Conservation (phyloP, 202 grass and related monocot species). For the Musa balbisiana region DNA sequence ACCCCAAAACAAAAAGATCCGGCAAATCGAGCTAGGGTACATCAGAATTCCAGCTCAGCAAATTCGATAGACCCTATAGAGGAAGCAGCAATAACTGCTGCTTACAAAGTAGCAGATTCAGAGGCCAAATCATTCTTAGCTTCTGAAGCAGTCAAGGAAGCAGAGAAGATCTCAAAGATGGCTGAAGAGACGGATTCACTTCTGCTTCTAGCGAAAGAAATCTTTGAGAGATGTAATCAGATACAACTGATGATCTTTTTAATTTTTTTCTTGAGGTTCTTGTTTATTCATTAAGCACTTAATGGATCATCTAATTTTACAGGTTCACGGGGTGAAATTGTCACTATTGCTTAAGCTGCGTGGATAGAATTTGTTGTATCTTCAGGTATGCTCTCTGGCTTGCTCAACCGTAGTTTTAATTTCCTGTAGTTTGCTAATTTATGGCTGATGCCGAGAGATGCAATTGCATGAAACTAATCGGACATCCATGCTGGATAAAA, state of each 20-base stretch:
- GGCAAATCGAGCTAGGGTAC: slow-evolving; percentile 29
- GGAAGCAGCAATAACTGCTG: slow-evolving; percentile 50
- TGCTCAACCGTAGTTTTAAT: too few relatives aligned
- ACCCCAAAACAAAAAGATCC: slow-evolving; percentile 59
- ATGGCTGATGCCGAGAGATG: too few relatives aligned
- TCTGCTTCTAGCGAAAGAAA: slow-evolving; percentile 51
- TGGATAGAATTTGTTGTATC: background rate
- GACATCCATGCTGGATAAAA: too few relatives aligned
- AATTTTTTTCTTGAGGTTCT: background rate
- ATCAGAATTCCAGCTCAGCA: slow-evolving; percentile 30
- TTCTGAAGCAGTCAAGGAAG: slow-evolving; percentile 63
- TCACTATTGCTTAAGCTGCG: slow-evolving; percentile 34
- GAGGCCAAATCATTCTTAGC: slow-evolving; percentile 75
- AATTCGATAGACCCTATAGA: slow-evolving; percentile 25
- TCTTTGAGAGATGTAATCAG: slow-evolving; percentile 64
- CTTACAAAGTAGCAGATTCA: slow-evolving; percentile 64
- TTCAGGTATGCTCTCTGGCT: too few relatives aligned
- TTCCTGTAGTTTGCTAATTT: too few relatives aligned
- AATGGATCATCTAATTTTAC: slow-evolving; percentile 5
- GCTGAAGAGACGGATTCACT: slow-evolving; percentile 61
- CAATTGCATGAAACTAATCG: too few relatives aligned
- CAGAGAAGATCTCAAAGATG: slow-evolving; percentile 61
- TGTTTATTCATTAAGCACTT: background rate
- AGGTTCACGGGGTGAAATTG: slow-evolving; percentile 67
- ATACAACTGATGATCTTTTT: slow-evolving; percentile 11